Conservation (phyloP, 176 grass and related monocot genomes). For the Neostapfia colusana region DNA sequence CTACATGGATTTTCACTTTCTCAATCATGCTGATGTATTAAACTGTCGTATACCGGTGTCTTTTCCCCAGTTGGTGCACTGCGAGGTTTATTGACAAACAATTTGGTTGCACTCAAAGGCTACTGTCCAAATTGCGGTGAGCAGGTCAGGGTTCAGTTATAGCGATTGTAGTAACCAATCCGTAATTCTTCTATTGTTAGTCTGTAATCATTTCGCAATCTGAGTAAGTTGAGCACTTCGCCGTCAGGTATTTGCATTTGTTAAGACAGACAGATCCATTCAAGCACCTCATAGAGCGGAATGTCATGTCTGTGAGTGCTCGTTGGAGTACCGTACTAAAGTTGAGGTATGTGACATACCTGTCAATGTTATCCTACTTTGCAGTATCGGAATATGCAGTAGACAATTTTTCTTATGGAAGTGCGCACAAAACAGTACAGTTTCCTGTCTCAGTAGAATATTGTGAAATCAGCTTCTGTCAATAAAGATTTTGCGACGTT, state of each 20-base stretch:
- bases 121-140: slow-evolving; percentile 91
- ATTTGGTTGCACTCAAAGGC: slow-evolving; percentile 89
- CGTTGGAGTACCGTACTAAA: slow-evolving; percentile 86
- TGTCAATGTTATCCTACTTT: slow-evolving; percentile 11
- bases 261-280: slow-evolving; percentile 65
- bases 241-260: slow-evolving; percentile 88
- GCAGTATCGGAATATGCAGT: neutral
- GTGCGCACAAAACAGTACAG: neutral
- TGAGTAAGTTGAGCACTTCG: slow-evolving; percentile 25
- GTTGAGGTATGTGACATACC: slow-evolving; percentile 55
- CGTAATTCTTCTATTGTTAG: neutral
- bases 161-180: neutral
- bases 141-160: slow-evolving; percentile 59
- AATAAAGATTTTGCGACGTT: neutral
- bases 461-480: neutral
- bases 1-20: neutral
- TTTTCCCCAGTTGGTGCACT: slow-evolving; percentile 68
- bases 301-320: slow-evolving; percentile 89
- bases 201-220: neutral
- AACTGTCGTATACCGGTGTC: neutral
- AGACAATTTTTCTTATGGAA: neutral
- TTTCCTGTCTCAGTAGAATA: neutral
- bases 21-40: neutral
- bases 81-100: slow-evolving; percentile 63
- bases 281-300: slow-evolving; percentile 65